phyloP scores from a whole-genome alignment of 2,329 filamentous ascomycete species.

The Paraconiothyrium brasiliense region DNA sequence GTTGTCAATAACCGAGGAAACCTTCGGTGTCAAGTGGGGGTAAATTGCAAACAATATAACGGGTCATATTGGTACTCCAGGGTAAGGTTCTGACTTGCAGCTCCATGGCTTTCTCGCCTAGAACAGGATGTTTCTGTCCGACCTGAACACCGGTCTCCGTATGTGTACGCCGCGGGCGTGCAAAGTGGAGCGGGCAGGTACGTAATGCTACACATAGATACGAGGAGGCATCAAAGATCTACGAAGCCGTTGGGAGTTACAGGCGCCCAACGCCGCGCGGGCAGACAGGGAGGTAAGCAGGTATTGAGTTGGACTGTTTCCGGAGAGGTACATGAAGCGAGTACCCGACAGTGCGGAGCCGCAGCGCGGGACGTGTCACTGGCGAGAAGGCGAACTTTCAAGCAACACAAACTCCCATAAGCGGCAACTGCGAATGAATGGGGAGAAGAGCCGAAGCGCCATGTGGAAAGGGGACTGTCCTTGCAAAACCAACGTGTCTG shows the following conservation, averaged over 20 bases:
- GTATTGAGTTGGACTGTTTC: not conserved
- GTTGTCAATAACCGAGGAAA: not conserved
- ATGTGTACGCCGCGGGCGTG: not conserved
- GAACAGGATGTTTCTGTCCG: not conserved
- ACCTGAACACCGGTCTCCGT: not conserved
- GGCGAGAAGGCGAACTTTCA: not conserved
- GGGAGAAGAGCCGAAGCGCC: not conserved
- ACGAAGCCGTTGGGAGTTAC: not conserved
- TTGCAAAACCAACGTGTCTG: not conserved
- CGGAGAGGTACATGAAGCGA: constrained; percentile 1
- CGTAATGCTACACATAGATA: not conserved
- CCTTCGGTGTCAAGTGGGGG: not conserved
- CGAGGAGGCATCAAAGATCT: not conserved
- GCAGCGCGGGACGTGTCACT: not conserved
- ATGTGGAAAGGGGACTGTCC: not conserved
- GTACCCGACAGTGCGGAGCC: constrained; percentile 3
- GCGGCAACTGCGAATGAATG: not conserved
- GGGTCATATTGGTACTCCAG: not conserved
- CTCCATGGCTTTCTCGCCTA: no score
- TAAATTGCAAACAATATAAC: not conserved
- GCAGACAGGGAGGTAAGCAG: not conserved
- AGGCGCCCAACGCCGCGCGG: not conserved
- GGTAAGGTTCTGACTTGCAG: not conserved
- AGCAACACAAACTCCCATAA: not conserved
- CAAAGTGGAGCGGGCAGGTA: not conserved